Base-by-base conservation (phyloP, 129 eudicot genomes). In the Centaurea solstitialis region DNA sequence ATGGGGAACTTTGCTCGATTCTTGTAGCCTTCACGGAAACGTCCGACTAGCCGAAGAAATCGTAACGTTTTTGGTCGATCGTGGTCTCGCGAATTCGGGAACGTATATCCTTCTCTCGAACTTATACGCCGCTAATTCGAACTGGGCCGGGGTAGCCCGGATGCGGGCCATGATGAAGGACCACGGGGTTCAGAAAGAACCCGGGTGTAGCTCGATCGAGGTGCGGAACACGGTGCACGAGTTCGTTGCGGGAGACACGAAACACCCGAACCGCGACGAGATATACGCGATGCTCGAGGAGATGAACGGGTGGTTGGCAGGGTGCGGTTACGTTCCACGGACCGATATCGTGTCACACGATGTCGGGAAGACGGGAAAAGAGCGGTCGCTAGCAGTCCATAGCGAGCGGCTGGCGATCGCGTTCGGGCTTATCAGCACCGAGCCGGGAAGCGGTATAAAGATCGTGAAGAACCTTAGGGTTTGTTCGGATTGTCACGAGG, bases 151-250 rank as follows among this genome's bases (percentile, higher is more conserved):
- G 5, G 98, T 88, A 67, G 90, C 91, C 45, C 85, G 82, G 68
- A 91, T 83, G 82, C 83, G 97, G 85, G 33, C 84, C 9, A 79
- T 83, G 89, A 85, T 94, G 98, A 94, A 86, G 76, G 87, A 72
- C 61, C 83, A 61, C 4, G 89, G 90, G 8, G 86, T 92, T 26
- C 85, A 77, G 20, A 94, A 92, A 79, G 98, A 92, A 67, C 93
- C 98, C 2, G 97, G 98, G 26, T 92, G 97, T 65, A 92, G 93
- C 82, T 92, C 90, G 3, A 94, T 94, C 83, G 94, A 92, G 85
- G 89, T 94, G 62, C 68, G 90, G 80, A 86, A 90, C 76, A 87
- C 78, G 80, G 86, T 92, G 35, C 94, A 94, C 8, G 98, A 92
- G 82, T 94, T 92, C 75, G 81, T 92, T 24, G 93, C 94, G 1